These are phyloP conservation scores for Coniella lustricola DNA, from an alignment of 2,329 filamentous ascomycete species.

Conservation along the genomic window DNA sequence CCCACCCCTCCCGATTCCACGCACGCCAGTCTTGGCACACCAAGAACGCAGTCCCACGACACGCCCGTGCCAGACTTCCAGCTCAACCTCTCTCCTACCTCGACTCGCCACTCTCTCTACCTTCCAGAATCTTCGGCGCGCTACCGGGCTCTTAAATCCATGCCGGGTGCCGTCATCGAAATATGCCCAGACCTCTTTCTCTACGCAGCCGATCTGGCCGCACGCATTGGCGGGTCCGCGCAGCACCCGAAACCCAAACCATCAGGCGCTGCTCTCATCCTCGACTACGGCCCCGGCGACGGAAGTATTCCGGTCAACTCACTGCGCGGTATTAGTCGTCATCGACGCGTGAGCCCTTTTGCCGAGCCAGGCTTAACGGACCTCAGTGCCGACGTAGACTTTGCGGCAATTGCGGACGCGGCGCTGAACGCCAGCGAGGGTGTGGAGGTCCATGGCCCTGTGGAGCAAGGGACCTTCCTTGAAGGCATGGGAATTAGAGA, in stretches of 20 bases:
- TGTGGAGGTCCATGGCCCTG: conserved; percentile 87
- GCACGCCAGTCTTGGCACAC: conserved; percentile 46
- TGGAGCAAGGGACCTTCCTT: conserved; percentile 78
- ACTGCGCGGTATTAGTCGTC: conserved; percentile 76
- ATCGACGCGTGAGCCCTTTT: conserved; percentile 73
- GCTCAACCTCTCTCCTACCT: conserved; percentile 65
- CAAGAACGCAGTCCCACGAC: conserved; percentile 42
- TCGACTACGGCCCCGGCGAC: conserved; percentile 82
- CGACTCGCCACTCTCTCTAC: conserved; percentile 77
- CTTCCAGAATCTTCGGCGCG: conserved; percentile 76
- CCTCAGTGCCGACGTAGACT: conserved; percentile 89
- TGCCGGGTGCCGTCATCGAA: conserved; percentile 69
- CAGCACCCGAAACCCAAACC: conserved; percentile 51
- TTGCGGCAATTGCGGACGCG: conserved; percentile 75
- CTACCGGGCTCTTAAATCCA: conserved; percentile 66
- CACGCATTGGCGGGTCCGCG: conserved; percentile 67
- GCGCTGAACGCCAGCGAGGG: conserved; percentile 68
- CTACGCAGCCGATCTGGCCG: conserved; percentile 74
- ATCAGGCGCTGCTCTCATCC: conserved; percentile 82
- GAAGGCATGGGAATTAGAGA: conserved; percentile 75
- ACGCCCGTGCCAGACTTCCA: conserved; percentile 73
- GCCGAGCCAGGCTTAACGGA: conserved; percentile 75
- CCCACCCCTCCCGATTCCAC: conserved; percentile 52
- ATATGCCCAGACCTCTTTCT: conserved; percentile 81
- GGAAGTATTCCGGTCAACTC: conserved; percentile 76